Percentiles rank a stretch among this genome's conserved stretches.
phyloP scores from a whole-genome alignment of 2,329 filamentous ascomycete species.

The Pestalotiopsis sp. region DNA sequence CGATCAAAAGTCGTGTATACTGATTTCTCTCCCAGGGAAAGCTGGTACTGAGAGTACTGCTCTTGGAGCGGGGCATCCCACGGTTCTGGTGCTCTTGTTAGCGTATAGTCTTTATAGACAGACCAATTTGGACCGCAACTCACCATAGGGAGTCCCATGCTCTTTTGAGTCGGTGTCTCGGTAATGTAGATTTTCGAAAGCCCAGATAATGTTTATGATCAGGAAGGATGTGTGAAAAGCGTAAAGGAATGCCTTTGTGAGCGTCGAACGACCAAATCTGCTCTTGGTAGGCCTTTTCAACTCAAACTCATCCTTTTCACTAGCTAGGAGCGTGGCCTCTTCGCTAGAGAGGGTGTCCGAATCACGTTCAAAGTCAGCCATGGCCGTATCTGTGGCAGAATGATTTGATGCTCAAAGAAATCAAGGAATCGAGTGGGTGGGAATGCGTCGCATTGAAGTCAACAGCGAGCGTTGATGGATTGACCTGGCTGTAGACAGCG shows the following conservation, averaged over 20 bases:
- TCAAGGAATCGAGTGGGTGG: not conserved
- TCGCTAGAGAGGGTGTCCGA: not conserved
- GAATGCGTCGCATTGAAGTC: not conserved
- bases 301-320: not conserved
- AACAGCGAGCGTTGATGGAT: not conserved
- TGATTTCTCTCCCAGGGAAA: not conserved
- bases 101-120: not conserved
- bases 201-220: not conserved
- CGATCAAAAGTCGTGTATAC: not conserved
- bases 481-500: not conserved
- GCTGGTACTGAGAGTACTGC: not conserved
- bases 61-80: not conserved
- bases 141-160: not conserved
- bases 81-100: not conserved
- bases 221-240: not conserved
- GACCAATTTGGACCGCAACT: not conserved
- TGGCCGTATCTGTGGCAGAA: not conserved
- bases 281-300: not conserved
- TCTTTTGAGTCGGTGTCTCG: not conserved
- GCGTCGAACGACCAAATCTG: not conserved
- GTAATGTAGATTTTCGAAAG: not conserved
- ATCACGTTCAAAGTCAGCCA: not conserved
- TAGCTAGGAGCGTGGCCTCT: not conserved
- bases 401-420: not conserved
- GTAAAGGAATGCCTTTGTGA: not conserved